These are phyloP conservation scores for Amanita pseudoporphyria DNA, from an alignment of 768 basidiomycete species.

Conservation along the genomic window DNA sequence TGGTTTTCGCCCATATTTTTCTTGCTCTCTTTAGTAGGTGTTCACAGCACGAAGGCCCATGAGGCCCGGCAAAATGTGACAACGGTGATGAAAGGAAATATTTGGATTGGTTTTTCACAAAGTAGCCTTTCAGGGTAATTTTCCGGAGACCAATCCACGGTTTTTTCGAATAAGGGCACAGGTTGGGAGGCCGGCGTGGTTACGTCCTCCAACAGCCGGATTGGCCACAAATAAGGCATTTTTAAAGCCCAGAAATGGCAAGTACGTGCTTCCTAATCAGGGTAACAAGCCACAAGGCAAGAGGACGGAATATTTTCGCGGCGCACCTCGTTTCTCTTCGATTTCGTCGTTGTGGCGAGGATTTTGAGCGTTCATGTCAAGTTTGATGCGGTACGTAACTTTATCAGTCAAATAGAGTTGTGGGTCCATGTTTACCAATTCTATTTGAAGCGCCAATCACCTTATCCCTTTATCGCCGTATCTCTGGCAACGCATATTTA, in stretches of 20 bases:
- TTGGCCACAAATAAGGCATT: slow-evolving; percentile 1
- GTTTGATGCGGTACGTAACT: neutral
- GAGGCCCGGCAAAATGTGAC: neutral
- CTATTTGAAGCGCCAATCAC: neutral
- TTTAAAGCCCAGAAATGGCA: neutral
- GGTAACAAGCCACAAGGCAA: neutral
- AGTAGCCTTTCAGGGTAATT: slow-evolving; percentile 6
- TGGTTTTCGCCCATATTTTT: neutral
- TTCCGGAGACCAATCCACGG: neutral
- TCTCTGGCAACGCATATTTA: neutral
- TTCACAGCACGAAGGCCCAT: neutral
- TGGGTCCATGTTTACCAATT: neutral
- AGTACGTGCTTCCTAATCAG: neutral
- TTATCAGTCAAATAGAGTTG: neutral
- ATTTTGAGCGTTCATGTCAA: neutral
- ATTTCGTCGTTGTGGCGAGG: too few species aligned
- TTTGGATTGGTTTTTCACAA: neutral
- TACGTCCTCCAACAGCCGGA: neutral
- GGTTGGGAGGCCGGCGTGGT: neutral
- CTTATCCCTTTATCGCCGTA: neutral
- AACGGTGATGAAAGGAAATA: neutral
- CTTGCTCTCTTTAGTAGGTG: neutral
- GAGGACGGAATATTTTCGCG: too few species aligned
- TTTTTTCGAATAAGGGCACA: neutral
- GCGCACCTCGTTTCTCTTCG: too few species aligned